Evolutionary conservation across 805 yeast species (phyloP), one percentile per base, ranked within the genome.

Genomic region (Ogataea degrootiae): DNA sequence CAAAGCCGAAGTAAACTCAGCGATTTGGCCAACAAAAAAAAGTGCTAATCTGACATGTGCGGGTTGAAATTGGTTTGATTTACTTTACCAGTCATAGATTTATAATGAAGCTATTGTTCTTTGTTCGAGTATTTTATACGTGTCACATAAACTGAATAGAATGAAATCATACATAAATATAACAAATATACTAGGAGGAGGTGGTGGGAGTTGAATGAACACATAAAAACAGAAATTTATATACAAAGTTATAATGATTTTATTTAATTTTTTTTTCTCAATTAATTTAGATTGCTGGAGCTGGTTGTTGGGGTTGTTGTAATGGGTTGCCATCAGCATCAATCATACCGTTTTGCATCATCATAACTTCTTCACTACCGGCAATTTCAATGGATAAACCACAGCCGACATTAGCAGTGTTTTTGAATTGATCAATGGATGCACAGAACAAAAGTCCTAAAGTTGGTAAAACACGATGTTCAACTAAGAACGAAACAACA

Each of bases 341-440:
- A 55, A 83, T 69, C 70, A 86, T 74, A 61, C 92, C 92, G 71
- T 85, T 90, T 74, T 86, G 95, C 89, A 85, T 83, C 84, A 87
- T 78, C 77, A 87, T 82, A 59, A 89, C 79, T 74, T 88, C 94
- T 74, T 91, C 96, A 63, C 87, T 83, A 65, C 97, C 97, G 48
- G 94, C 92, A 56, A 94, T 83, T 76, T 94, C 98, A 57, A 94
- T 84, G 75, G 92, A 97, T 61, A 94, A 76, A 69, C 97, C 98
- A 60, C 91, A 80, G 65, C 99, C 99, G 56, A 92, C 73, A 69
- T 83, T 85, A 54, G 91, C 83, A 52, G 89, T 73, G 63, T 76
- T 76, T 69, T 84, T 85, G 64, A 75, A 71, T 69, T 92, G 98
- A 72, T 92, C 97, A 53, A 92, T 80, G 72, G 91, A 96, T 62